These are phyloP conservation scores for Microthlaspi erraticum DNA, from an alignment of 345 rosid species.

Conservation along the genomic window DNA sequence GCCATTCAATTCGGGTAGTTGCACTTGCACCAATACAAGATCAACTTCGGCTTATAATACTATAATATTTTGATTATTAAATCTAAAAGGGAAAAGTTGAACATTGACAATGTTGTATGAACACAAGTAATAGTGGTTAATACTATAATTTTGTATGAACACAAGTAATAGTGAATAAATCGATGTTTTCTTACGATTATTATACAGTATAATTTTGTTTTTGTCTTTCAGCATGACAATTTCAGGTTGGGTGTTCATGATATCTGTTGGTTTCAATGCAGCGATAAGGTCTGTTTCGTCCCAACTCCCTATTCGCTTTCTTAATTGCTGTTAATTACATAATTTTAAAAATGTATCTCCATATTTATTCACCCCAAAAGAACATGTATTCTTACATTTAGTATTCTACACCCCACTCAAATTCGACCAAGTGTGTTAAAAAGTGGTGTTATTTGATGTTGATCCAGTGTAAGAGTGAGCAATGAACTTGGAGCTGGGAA, in stretches of 20 bases:
- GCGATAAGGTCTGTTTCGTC: conserved; percentile 58
- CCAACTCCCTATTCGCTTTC: not conserved
- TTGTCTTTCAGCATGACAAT: conserved; percentile 61
- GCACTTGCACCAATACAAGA: conserved; percentile 33
- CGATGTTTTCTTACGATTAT: not conserved
- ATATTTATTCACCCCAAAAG: not conserved
- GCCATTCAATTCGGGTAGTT: conserved; percentile 22
- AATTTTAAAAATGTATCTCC: not conserved
- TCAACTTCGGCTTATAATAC: conserved; percentile 9
- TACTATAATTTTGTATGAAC: not conserved
- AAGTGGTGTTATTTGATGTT: not conserved
- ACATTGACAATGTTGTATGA: not conserved
- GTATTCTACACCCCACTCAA: not conserved
- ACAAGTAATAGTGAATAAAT: not conserved
- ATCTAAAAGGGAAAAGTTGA: not conserved
- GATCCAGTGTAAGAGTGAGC: conserved; percentile 71
- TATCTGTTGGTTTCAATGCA: conserved; percentile 74
- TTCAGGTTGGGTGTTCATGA: conserved; percentile 71
- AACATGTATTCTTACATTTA: not conserved
- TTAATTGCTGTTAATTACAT: not conserved
- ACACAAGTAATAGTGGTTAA: not conserved
- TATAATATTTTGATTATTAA: not conserved
- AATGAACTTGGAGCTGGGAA: conserved; percentile 85
- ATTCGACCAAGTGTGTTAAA: not conserved
- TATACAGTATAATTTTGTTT: not conserved